These are phyloP conservation scores for Cicer judaicum DNA, from an alignment of 306 rosid species.

Conservation along the genomic window DNA sequence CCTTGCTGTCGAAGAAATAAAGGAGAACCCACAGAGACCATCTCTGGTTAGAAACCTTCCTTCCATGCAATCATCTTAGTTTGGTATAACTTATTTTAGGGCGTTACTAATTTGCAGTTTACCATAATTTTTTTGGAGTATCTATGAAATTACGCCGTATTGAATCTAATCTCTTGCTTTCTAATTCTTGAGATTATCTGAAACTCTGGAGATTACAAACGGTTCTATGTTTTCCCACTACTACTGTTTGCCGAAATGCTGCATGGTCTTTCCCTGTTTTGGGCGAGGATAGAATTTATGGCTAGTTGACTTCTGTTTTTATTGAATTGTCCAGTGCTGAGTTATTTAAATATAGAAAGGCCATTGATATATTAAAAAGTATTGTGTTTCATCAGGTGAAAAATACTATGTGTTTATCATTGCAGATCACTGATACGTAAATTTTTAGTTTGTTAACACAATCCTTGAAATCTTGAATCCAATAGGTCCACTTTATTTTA, in stretches of 20 bases:
- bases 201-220: constrained; percentile 1
- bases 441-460: constrained; percentile 22
- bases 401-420: neutral
- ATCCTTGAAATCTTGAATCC: constrained; percentile 18
- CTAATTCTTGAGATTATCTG: constrained; percentile 8
- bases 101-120: neutral
- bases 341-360: constrained; percentile 10
- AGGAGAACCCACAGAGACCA: constrained; percentile 68
- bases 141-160: constrained; percentile 8
- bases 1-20: constrained; percentile 61
- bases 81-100: constrained; percentile 15
- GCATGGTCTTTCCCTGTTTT: constrained; percentile 10
- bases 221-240: neutral
- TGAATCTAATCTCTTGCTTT: constrained; percentile 13
- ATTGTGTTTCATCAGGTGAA: neutral
- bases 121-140: constrained; percentile 12
- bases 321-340: constrained; percentile 23
- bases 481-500: constrained; percentile 17
- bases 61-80: constrained; percentile 2
- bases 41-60: constrained; percentile 60
- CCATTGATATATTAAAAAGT: constrained; percentile 2
- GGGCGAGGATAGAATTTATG: constrained; percentile 28
- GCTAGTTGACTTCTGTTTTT: neutral
- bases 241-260: constrained; percentile 1
- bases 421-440: constrained; percentile 6